Evolutionary conservation across 306 rosid genomes (phyloP), one percentile per base, ranked within the genome.

Genomic region (Acacia confusa): DNA sequence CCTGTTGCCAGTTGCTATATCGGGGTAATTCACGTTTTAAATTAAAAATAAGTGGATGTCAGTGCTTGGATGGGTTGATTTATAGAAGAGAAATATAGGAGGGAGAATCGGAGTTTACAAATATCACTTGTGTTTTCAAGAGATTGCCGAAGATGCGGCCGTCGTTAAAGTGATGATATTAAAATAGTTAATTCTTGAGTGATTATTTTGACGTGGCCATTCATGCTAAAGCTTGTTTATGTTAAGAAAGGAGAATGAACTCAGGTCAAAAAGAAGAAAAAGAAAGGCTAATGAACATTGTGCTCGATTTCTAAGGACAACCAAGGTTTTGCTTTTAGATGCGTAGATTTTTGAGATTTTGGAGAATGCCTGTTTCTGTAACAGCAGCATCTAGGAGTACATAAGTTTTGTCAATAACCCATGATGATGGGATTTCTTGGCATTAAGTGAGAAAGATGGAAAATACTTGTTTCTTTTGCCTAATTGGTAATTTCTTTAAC

Each of bases 401-500:
- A 58, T 69, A 40, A 69, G 27, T 60, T 68, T 36, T 30, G 24
- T 71, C 24, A 48, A 52, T 76, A 32, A 65, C 66, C 24, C n/a
- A 8, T n/a, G 72, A 57, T 72, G 64, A 63, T 47, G 28, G 44
- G 74, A 25, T 83, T 40, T 57, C 25, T 27, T 72, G 22, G 74
- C 20, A 71, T 77, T 20, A 53, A 80, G 76, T 43, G 60, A 15
- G 50, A 77, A 55, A 77, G 48, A 22, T 72, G 53, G 15, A 22
- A 57, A 45, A 50, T n/a, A 32, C 53, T 55, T 14, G 50, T 48
- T 72, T 64, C 34, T 19, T 15, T 55, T 41, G 20, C 32, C n/a
- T 41, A 16, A 36, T 81, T 50, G 34, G 27, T 77, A 43, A 38
- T 81, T 81, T 85, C 70, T 25, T 16, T 27, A 57, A 34, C 41